These are phyloP conservation scores for Hirsutella minnesotensis DNA, from an alignment of 2,329 filamentous ascomycete genomes.

Conservation along the genomic window DNA sequence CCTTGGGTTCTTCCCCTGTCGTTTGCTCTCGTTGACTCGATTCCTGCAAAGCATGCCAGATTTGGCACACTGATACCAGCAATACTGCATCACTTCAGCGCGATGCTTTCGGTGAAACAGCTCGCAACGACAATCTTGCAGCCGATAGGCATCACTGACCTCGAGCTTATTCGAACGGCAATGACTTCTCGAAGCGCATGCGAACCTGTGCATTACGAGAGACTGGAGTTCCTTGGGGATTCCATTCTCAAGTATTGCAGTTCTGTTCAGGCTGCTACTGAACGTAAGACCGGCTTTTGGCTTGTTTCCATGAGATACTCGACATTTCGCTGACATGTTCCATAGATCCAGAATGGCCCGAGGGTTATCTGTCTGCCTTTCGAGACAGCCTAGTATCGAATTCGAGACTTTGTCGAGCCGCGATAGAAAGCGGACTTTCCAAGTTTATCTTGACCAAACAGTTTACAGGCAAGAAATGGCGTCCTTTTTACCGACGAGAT, in stretches of 20 bases:
- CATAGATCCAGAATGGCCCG: slow-evolving; percentile 57
- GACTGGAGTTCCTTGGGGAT: slow-evolving; percentile 81
- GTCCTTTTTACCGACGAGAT: slow-evolving; percentile 43
- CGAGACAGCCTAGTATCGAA: slow-evolving; percentile 69
- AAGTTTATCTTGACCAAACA: slow-evolving; percentile 56
- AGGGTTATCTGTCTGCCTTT: slow-evolving; percentile 58
- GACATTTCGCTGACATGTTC: not conserved
- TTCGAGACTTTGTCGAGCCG: slow-evolving; percentile 53
- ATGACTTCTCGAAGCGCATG: slow-evolving; percentile 53
- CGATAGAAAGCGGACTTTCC: slow-evolving; percentile 52
- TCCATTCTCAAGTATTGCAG: slow-evolving; percentile 66
- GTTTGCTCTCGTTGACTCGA: slow-evolving; percentile 36
- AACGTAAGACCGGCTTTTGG: slow-evolving; percentile 26
- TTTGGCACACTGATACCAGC: slow-evolving; percentile 58
- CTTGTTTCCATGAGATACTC: not conserved
- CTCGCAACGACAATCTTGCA: slow-evolving; percentile 31
- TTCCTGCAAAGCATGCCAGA: slow-evolving; percentile 30
- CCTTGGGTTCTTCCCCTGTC: slow-evolving; percentile 30
- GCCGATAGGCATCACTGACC: slow-evolving; percentile 36
- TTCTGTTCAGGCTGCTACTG: slow-evolving; percentile 49
- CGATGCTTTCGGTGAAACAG: slow-evolving; percentile 48
- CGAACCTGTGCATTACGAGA: slow-evolving; percentile 61
- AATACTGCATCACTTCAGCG: slow-evolving; percentile 58
- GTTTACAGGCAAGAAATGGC: slow-evolving; percentile 65
- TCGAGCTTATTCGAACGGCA: slow-evolving; percentile 51